These are phyloP conservation scores for Oryza coarctata DNA, from an alignment of 176 grass and related monocot species.

Conservation along the genomic window DNA sequence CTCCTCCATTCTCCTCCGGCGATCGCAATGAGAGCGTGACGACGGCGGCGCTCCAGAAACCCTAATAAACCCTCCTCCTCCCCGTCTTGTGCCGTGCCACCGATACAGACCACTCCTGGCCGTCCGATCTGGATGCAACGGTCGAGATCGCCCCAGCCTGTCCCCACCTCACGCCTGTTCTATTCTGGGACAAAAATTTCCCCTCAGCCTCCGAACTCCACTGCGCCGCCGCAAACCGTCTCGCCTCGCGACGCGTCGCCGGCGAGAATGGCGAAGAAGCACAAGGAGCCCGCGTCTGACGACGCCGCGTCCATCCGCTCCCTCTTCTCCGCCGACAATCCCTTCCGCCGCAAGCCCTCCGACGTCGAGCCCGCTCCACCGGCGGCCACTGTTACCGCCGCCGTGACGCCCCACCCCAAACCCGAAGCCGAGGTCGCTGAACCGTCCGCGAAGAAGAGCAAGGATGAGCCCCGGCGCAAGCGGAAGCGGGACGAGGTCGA, in stretches of 20 bases:
- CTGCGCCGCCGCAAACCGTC: slow-evolving; percentile 25
- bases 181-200: background rate
- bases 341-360: slow-evolving; percentile 51
- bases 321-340: slow-evolving; percentile 64
- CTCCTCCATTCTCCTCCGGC: slow-evolving; percentile 36
- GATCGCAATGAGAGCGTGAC: background rate
- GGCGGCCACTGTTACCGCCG: background rate
- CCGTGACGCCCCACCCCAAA: background rate
- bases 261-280: slow-evolving; percentile 53
- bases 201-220: slow-evolving; percentile 10
- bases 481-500: slow-evolving; percentile 54
- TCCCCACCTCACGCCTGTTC: slow-evolving; percentile 25
- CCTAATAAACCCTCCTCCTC: slow-evolving; percentile 33
- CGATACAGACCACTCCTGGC: background rate
- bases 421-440: background rate
- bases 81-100: background rate
- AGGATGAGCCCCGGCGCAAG: slow-evolving; percentile 37
- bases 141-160: accelerated
- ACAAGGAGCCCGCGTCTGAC: slow-evolving; percentile 32
- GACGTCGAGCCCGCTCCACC: background rate
- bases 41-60: slow-evolving; percentile 11
- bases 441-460: slow-evolving; percentile 28
- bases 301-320: slow-evolving; percentile 40
- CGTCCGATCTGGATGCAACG: background rate
- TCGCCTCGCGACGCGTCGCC: background rate